phyloP scores from a whole-genome alignment of 495 filamentous ascomycete genomes.

The Collariella sp. region DNA sequence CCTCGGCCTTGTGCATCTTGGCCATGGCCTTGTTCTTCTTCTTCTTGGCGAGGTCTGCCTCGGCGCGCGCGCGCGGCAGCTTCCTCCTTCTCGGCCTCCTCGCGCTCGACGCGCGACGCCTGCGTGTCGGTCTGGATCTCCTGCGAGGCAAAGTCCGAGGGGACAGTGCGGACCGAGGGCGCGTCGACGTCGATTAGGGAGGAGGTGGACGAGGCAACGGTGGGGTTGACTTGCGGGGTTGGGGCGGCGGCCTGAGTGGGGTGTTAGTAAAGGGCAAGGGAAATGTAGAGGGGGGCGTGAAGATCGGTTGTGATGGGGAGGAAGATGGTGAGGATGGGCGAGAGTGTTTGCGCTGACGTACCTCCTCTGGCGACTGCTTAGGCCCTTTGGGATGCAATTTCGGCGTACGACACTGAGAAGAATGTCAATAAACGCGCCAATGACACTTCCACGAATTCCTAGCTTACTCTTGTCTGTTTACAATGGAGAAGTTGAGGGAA shows the following conservation, averaged over 20 bases:
- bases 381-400: conserved; percentile 64
- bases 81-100: conserved; percentile 42
- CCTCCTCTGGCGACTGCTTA: conserved; percentile 63
- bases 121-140: conserved; percentile 66
- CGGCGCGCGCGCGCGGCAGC: conserved; percentile 36
- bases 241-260: conserved; percentile 48
- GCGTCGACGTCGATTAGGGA: conserved; percentile 72
- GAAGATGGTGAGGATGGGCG: neutral
- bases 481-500: neutral
- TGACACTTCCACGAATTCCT: no score
- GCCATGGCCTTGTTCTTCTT: conserved; percentile 34
- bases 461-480: no score
- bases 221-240: conserved; percentile 52
- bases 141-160: conserved; percentile 55
- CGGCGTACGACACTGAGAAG: conserved; percentile 64
- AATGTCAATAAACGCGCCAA: neutral
- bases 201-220: conserved; percentile 44
- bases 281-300: neutral
- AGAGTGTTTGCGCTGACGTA: conserved; percentile 27
- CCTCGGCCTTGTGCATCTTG: conserved; percentile 32
- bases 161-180: conserved; percentile 60
- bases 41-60: conserved; percentile 39
- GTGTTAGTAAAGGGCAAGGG: conserved; percentile 4
- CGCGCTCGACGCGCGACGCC: conserved; percentile 52
- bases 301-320: neutral